Conservation (phyloP, 148 eudicot genomes). For the Nepenthes mirabilis region DNA sequence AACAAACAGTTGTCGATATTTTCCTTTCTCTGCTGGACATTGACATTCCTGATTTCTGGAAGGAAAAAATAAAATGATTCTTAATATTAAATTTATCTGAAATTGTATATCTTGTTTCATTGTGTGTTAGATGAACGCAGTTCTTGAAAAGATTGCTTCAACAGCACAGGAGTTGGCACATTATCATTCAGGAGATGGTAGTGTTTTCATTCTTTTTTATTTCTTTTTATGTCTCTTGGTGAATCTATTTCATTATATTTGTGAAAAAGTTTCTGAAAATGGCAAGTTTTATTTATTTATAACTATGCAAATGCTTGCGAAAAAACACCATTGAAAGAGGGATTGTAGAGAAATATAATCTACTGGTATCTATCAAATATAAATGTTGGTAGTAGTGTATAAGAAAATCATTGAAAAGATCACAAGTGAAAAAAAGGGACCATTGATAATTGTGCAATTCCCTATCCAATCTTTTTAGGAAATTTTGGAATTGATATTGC, state of each 20-base stretch:
- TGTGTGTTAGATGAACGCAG: conserved; percentile 77
- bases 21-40: neutral
- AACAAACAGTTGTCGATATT: neutral
- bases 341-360: no score
- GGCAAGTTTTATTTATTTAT: no score
- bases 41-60: neutral
- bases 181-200: conserved; percentile 99
- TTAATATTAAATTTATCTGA: conserved; percentile 3
- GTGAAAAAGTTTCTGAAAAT: no score
- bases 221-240: neutral
- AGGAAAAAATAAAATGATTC: neutral
- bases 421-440: no score
- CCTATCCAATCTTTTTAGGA: no score
- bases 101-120: conserved; percentile 18
- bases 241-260: neutral
- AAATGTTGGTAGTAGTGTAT: no score
- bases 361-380: no score
- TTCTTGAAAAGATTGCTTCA: conserved; percentile 89
- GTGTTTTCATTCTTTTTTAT: conserved; percentile 1
- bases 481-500: no score
- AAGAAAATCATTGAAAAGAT: no score
- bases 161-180: conserved; percentile 90
- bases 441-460: no score
- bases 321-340: no score
- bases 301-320: no score